Conservation (phyloP, 1,139 yeast species). For the Geotrichum armillariae region DNA sequence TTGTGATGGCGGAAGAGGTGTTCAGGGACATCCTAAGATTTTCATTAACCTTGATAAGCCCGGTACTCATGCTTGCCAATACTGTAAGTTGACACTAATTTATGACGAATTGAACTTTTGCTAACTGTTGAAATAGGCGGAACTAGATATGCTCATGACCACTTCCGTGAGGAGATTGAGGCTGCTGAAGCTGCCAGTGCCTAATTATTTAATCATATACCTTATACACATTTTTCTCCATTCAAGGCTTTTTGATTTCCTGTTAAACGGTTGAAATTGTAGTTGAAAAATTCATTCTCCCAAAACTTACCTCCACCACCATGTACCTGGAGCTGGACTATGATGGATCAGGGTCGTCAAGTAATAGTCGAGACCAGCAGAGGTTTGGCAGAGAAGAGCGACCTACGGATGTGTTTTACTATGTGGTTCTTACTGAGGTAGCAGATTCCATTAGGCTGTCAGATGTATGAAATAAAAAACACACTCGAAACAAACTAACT, state of each 20-base stretch:
- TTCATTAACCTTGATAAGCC: conserved; percentile 80
- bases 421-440: conserved; percentile 11
- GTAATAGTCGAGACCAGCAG: not conserved
- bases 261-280: no score
- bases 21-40: conserved; percentile 83
- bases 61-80: conserved; percentile 70
- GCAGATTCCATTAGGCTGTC: conserved; percentile 8
- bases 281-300: no score
- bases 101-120: not conserved
- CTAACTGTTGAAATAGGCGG: conserved; percentile 19
- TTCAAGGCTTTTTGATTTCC: no score
- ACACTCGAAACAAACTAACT: not conserved
- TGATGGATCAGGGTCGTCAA: conserved; percentile 8
- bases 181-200: conserved; percentile 19
- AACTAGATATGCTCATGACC: conserved; percentile 21
- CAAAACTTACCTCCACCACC: no score
- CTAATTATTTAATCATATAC: conserved; percentile 4
- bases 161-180: conserved; percentile 17
- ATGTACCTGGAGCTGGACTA: conserved; percentile 14
- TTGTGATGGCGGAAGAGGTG: conserved; percentile 80
- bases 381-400: not conserved
- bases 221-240: no score
- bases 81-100: conserved; percentile 47
- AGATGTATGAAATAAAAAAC: conserved; percentile 5
- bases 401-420: not conserved